phyloP scores from a whole-genome alignment of 805 yeast species.

The Metschnikowia gruessii region DNA sequence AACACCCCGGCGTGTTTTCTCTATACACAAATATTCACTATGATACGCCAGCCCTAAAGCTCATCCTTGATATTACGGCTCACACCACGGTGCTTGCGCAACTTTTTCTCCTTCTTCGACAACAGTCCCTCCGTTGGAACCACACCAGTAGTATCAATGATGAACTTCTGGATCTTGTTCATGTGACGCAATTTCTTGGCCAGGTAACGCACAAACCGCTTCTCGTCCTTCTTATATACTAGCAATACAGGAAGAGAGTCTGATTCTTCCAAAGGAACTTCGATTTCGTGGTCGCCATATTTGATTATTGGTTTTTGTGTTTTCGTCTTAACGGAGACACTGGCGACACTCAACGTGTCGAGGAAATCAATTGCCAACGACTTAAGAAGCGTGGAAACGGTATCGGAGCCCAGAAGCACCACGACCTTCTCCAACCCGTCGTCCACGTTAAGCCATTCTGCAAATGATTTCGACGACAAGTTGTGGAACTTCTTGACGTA shows the following conservation, averaged over 20 bases:
- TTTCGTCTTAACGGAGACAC: slow-evolving; percentile 24
- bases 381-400: slow-evolving; percentile 55
- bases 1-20: neutral
- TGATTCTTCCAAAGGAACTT: slow-evolving; percentile 20
- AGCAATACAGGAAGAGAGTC: slow-evolving; percentile 29
- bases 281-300: slow-evolving; percentile 22
- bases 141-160: slow-evolving; percentile 25
- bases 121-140: slow-evolving; percentile 41
- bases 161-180: slow-evolving; percentile 32
- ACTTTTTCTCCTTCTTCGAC: slow-evolving; percentile 33
- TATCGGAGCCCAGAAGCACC: slow-evolving; percentile 50
- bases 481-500: slow-evolving; percentile 53
- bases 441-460: slow-evolving; percentile 26
- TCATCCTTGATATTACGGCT: slow-evolving; percentile 20
- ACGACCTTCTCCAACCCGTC: slow-evolving; percentile 42
- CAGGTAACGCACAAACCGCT: slow-evolving; percentile 23
- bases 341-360: slow-evolving; percentile 48
- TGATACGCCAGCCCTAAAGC: slow-evolving; percentile 8
- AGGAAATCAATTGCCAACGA: slow-evolving; percentile 70
- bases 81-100: slow-evolving; percentile 31
- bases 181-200: slow-evolving; percentile 30
- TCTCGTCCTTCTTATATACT: slow-evolving; percentile 21
- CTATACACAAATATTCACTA: neutral
- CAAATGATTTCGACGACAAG: slow-evolving; percentile 22
- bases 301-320: slow-evolving; percentile 15